A percentile compares a stretch with the other conserved stretches of the same genome.
phyloP scores from a whole-genome alignment of 495 filamentous ascomycete species.

The Talaromyces stipitatus region DNA sequence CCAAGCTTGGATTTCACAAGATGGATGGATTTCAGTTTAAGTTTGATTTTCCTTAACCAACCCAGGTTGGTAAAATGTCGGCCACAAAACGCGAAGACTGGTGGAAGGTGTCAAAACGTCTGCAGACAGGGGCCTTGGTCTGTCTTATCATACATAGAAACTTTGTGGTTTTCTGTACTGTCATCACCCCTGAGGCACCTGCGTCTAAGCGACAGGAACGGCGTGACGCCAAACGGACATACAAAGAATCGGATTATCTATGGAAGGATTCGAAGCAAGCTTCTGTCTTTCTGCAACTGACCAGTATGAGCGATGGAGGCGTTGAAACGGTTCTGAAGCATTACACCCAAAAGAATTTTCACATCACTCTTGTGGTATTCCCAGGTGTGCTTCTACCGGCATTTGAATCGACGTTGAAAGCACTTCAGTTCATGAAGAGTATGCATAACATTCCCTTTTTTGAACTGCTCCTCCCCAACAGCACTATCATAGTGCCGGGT shows the following conservation, averaged over 20 bases:
- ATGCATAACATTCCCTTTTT: constrained; percentile 49
- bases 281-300: constrained; percentile 10
- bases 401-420: constrained; percentile 59
- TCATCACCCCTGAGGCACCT: constrained; percentile 24
- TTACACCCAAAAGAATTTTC: neutral
- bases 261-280: constrained; percentile 10
- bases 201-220: constrained; percentile 4
- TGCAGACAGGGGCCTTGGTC: constrained; percentile 50
- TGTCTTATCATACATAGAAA: constrained; percentile 45
- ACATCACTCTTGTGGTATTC: constrained; percentile 53
- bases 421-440: constrained; percentile 52
- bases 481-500: neutral
- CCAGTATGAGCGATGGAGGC: constrained; percentile 14
- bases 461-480: constrained; percentile 44
- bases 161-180: constrained; percentile 46
- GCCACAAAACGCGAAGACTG: constrained; percentile 41
- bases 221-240: constrained; percentile 11
- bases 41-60: constrained; percentile 49
- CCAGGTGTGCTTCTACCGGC: constrained; percentile 59
- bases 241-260: constrained; percentile 10
- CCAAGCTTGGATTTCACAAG: constrained; percentile 33
- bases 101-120: constrained; percentile 52
- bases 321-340: constrained; percentile 21
- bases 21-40: constrained; percentile 47
- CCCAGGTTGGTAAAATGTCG: constrained; percentile 17